Conservation (phyloP, 305 asterid species). For the Fraxinus dipetala region DNA sequence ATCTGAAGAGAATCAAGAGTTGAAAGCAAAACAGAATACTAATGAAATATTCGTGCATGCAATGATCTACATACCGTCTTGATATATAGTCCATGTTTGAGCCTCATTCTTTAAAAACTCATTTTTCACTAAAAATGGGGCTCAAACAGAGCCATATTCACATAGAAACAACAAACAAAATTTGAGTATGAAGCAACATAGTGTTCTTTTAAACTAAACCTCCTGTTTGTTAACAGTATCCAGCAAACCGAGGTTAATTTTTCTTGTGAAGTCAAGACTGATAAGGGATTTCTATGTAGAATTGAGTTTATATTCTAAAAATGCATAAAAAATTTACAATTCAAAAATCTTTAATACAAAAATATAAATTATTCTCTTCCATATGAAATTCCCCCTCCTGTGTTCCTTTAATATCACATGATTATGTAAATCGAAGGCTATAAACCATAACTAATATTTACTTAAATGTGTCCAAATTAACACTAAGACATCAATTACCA, state of each 20-base stretch:
- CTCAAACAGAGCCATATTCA: neutral
- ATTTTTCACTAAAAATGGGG: neutral
- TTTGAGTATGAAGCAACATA: neutral
- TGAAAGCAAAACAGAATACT: slow-evolving; percentile 8
- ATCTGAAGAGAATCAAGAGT: slow-evolving; percentile 51
- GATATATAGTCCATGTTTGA: neutral
- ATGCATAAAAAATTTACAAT: neutral
- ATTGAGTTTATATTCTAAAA: neutral
- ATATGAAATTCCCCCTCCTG: neutral
- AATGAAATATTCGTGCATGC: neutral
- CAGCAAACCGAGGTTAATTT: neutral
- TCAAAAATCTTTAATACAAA: neutral
- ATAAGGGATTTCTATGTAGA: neutral
- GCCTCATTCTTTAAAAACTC: neutral
- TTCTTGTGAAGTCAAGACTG: neutral
- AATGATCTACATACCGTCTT: neutral
- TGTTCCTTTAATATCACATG: neutral
- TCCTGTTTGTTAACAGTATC: neutral
- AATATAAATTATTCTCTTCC: neutral
- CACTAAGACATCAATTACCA: neutral
- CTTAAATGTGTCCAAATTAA: slow-evolving; percentile 8
- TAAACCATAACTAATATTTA: neutral
- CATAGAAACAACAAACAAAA: slow-evolving; percentile 10
- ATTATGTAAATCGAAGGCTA: neutral
- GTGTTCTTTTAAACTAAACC: neutral